Percentiles rank a stretch among this genome's conserved stretches.
Evolutionary conservation across 2,329 filamentous ascomycete genomes (phyloP).

Genomic region (Stemphylium vesicarium): DNA sequence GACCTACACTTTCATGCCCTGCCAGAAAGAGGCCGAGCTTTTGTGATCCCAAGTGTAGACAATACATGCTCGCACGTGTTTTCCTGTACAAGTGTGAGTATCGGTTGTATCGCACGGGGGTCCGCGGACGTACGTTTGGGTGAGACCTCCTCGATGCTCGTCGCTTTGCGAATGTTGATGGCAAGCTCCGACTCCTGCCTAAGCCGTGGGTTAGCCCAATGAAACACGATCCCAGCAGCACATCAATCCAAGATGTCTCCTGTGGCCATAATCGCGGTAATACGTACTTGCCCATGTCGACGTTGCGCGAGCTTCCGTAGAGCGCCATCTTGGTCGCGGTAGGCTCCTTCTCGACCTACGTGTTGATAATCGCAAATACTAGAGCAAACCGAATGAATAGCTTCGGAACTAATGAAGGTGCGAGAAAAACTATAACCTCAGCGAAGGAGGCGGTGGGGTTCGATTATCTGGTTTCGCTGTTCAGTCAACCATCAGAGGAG

Average conservation of each 20-base stretch:
- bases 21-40: slow-evolving; percentile 93
- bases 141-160: slow-evolving; percentile 70
- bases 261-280: neutral
- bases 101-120: slow-evolving; percentile 9
- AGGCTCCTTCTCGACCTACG: slow-evolving; percentile 23
- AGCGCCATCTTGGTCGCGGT: slow-evolving; percentile 39
- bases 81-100: slow-evolving; percentile 60
- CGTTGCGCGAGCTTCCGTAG: slow-evolving; percentile 59
- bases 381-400: neutral
- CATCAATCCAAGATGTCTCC: neutral
- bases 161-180: slow-evolving; percentile 72
- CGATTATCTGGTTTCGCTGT: slow-evolving; percentile 11
- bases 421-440: slow-evolving; percentile 12
- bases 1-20: slow-evolving; percentile 93
- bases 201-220: slow-evolving; percentile 1
- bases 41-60: slow-evolving; percentile 99
- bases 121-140: slow-evolving; percentile 64
- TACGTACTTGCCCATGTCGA: slow-evolving; percentile 67
- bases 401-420: slow-evolving; percentile 9
- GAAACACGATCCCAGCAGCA: neutral
- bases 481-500: slow-evolving; percentile 19
- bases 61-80: slow-evolving; percentile 97
- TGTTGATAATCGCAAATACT: slow-evolving; percentile 15
- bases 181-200: slow-evolving; percentile 69
- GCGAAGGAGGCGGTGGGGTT: slow-evolving; percentile 5